Evolutionary conservation across 2,329 filamentous ascomycete species (phyloP), one percentile per base, ranked within the genome.

Genomic region (Fusarium foetens): DNA sequence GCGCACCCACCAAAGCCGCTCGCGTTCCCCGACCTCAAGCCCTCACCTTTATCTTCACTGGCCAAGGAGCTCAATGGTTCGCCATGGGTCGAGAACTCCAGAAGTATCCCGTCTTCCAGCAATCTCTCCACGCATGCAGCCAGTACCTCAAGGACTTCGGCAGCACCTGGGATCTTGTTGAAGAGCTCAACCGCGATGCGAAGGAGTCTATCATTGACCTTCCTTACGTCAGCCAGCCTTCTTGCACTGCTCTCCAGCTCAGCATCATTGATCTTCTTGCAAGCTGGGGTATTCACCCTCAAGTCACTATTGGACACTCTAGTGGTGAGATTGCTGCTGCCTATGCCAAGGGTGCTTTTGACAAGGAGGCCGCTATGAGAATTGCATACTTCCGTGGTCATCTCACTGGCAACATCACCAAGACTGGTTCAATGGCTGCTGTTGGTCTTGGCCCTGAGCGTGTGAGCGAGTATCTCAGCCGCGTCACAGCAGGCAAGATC

Each of bases 61-160:
- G 57, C n/a, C 57, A 59, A 25, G 57, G 57, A 17, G 57, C 57
- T 33, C 57, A 59, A 21, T 59, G 46, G 57, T 39, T 21, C 9
- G 42, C 36, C 36, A 52, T 59, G 46, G 57, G 57, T 7, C n/a
- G 42, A 14, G 36, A 38, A 21, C 57, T 59, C 17, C 51, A 54
- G 11, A 54, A 54, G 21, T 54, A 54, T 11, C 21, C 51, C 3
- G 25, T 41, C 51, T 54, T 54, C 25, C 51, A 41, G 25, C 19
- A 41, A 17, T 54, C 51, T 5, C 51, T 54, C 16, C 25, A 19
- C 10, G 35, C 51, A 4, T 54, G 35, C 5, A 54, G 51, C 2
- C 51, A 54, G 33, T 41, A 54, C 25, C 51, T 54, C 3, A 54
- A 54, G 2, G 35, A 41, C 19, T 41, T 54, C 4, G 51, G 51